Evolutionary conservation across 257 asterid species (phyloP).

Genomic region (Ophiorrhiza pumila): DNA sequence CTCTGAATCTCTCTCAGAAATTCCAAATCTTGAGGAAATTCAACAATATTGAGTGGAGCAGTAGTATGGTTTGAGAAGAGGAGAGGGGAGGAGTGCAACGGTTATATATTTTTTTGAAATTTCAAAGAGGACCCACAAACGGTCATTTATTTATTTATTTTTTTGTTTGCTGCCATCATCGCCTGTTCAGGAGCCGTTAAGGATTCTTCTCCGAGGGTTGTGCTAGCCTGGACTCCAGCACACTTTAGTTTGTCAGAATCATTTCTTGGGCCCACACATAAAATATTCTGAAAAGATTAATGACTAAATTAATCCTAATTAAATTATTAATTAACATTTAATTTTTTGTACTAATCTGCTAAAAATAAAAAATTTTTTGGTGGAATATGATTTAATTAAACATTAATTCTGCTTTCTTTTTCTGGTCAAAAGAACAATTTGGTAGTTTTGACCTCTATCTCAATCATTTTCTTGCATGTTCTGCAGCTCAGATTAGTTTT

Average conservation of each 20-base stretch:
- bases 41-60: neutral
- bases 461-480: constrained; percentile 16
- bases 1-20: neutral
- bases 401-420: no score
- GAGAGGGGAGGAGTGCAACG: constrained; percentile 23
- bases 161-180: constrained; percentile 44
- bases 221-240: constrained; percentile 57
- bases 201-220: constrained; percentile 33
- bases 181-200: constrained; percentile 73
- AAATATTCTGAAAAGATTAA: constrained; percentile 5
- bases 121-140: constrained; percentile 49
- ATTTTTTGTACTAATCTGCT: neutral
- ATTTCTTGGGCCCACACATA: constrained; percentile 33
- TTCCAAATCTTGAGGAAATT: no score
- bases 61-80: constrained; percentile 9
- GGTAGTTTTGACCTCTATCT: neutral
- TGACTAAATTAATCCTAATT: constrained; percentile 9
- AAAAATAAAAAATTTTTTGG: neutral
- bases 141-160: constrained; percentile 57
- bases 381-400: neutral
- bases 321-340: neutral
- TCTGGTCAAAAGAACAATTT: neutral
- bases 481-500: constrained; percentile 14
- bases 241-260: constrained; percentile 37
- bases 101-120: constrained; percentile 34